phyloP scores from a whole-genome alignment of 352 stramenopile species.

The Globisporangium camurandrum region DNA sequence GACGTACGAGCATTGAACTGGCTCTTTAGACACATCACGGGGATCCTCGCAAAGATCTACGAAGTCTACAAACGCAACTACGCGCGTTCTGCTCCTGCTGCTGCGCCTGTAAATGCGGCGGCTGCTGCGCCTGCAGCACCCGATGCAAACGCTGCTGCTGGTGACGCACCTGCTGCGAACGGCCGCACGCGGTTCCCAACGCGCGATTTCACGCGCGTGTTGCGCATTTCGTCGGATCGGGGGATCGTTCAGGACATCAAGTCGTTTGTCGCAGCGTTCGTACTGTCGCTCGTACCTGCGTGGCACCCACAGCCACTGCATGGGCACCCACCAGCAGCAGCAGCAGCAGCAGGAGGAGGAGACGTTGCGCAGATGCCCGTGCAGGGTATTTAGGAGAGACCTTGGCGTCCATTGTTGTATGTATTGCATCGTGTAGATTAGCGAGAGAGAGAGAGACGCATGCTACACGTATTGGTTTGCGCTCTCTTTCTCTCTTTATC shows the following conservation, averaged over 20 bases:
- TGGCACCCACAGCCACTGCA: conserved; percentile 65
- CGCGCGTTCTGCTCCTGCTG: conserved; percentile 3
- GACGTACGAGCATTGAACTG: too few species aligned
- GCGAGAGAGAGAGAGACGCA: too few species aligned
- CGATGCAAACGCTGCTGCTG: conserved; percentile 8
- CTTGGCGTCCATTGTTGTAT: background rate
- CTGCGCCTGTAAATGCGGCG: background rate
- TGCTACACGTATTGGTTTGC: too few species aligned
- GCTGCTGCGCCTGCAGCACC: conserved; percentile 5
- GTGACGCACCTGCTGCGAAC: conserved; percentile 13
- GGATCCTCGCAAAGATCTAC: conserved; percentile 78
- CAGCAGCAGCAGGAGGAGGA: conserved; percentile 29
- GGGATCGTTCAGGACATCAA: conserved; percentile 69
- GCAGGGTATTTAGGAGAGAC: conserved; percentile 70
- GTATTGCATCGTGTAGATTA: background rate
- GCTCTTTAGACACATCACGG: conserved; percentile 53
- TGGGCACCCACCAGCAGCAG: conserved; percentile 18
- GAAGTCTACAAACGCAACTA: conserved; percentile 51
- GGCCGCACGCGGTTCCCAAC: conserved; percentile 14
- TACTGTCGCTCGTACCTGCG: conserved; percentile 70
- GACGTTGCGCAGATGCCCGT: conserved; percentile 50
- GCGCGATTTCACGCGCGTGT: conserved; percentile 35
- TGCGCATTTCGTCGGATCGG: conserved; percentile 68
- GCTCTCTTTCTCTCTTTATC: too few species aligned
- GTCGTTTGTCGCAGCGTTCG: conserved; percentile 66